Conservation (phyloP, 768 basidiomycete species). For the Thelephora aurantiotincta region DNA sequence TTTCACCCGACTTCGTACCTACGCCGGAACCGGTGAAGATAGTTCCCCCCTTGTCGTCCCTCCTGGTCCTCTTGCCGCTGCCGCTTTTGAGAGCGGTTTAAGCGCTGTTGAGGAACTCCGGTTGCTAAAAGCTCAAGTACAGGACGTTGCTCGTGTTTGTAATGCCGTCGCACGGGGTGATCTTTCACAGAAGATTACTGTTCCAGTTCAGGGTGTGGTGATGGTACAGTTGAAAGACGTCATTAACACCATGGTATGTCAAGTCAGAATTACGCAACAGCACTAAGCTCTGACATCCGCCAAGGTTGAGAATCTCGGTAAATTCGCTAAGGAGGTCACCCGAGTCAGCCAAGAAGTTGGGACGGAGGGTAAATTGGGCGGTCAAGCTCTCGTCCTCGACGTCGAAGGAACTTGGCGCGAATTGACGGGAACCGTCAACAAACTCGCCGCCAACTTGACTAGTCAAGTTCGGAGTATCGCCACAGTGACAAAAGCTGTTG, state of each 20-base stretch:
- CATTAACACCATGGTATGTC: constrained; percentile 21
- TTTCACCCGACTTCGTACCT: constrained; percentile 15
- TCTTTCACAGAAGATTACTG: constrained; percentile 37
- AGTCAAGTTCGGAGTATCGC: constrained; percentile 43
- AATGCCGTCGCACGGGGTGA: constrained; percentile 36
- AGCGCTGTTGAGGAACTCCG: constrained; percentile 66
- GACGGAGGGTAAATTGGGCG: constrained; percentile 69
- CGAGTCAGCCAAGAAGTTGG: constrained; percentile 78
- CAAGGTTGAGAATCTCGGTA: constrained; percentile 55
- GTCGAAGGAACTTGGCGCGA: constrained; percentile 89
- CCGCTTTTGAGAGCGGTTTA: constrained; percentile 45
- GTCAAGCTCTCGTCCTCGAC: constrained; percentile 74
- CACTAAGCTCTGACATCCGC: constrained; percentile 3
- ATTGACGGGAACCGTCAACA: constrained; percentile 72
- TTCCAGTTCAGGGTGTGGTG: constrained; percentile 34
- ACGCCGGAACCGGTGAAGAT: constrained; percentile 11
- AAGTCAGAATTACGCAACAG: constrained; percentile 5
- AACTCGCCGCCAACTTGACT: constrained; percentile 66
- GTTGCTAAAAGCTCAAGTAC: constrained; percentile 73
- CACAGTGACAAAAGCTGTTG: constrained; percentile 61
- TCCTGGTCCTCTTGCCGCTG: constrained; percentile 40
- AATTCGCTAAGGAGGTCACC: constrained; percentile 87
- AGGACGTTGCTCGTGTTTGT: constrained; percentile 24
- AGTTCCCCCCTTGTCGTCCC: constrained; percentile 29
- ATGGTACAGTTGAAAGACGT: constrained; percentile 22